Conservation (phyloP, 2,329 filamentous ascomycete species). For the Fusarium pseudoanthophilum region DNA sequence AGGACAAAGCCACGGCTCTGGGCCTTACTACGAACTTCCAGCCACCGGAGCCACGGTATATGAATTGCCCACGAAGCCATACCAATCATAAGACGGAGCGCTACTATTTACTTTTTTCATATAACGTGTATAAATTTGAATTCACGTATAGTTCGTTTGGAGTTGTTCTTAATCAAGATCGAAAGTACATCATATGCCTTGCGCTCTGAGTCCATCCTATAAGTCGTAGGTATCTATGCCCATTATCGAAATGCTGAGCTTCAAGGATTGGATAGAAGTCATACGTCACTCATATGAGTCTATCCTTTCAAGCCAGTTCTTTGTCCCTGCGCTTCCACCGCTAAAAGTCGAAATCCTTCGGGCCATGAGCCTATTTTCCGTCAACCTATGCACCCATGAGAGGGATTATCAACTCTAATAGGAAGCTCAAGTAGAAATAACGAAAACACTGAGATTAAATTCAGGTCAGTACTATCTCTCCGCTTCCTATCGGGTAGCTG, state of each 20-base stretch:
- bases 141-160: not conserved
- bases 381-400: not conserved
- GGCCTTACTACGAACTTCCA: not conserved
- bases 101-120: not conserved
- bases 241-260: too few species aligned
- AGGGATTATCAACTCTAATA: not conserved
- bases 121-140: not conserved
- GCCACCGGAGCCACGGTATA: not conserved
- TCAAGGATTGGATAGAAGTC: accelerated
- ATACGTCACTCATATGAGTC: accelerated
- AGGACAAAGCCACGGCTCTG: too few species aligned
- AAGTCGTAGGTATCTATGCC: too few species aligned
- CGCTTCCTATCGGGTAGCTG: not conserved
- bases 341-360: not conserved
- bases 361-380: too few species aligned
- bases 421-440: not conserved
- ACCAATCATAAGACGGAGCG: not conserved
- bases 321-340: accelerated
- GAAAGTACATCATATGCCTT: accelerated
- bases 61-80: not conserved
- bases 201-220: accelerated
- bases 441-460: not conserved
- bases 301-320: accelerated
- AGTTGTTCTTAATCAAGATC: too few species aligned
- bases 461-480: not conserved